Percentiles rank a stretch among this genome's conserved stretches.
Evolutionary conservation across 2,329 filamentous ascomycete genomes (phyloP).

Genomic region (Fusarium armeniacum): DNA sequence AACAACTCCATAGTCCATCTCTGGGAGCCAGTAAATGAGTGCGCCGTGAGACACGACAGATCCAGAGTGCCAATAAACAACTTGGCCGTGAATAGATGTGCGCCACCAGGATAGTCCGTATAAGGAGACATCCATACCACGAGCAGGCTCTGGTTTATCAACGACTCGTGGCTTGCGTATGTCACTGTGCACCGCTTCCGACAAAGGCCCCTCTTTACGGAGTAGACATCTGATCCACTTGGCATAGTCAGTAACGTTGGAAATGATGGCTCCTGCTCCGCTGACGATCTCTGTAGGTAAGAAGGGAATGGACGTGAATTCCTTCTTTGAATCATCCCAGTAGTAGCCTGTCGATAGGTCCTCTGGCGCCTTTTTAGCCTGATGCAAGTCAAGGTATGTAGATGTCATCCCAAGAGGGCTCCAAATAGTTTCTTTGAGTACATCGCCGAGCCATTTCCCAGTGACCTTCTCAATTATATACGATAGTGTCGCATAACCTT

Average conservation of each 20-base stretch:
- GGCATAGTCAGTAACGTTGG: constrained; percentile 64
- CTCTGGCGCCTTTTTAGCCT: constrained; percentile 45
- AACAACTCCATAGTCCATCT: constrained; percentile 52
- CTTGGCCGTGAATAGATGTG: constrained; percentile 46
- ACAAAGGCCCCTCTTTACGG: constrained; percentile 46
- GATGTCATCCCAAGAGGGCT: constrained; percentile 62
- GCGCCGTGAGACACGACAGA: constrained; percentile 49
- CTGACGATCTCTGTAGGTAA: constrained; percentile 47
- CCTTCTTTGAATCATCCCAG: constrained; percentile 52
- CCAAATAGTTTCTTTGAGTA: constrained; percentile 60
- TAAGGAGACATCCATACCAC: constrained; percentile 39
- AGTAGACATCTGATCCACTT: constrained; percentile 67
- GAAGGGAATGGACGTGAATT: constrained; percentile 47
- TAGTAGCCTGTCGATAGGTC: constrained; percentile 60
- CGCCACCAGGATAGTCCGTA: constrained; percentile 54
- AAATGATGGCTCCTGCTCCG: constrained; percentile 60
- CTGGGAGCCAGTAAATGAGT: constrained; percentile 54
- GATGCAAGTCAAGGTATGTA: constrained; percentile 54
- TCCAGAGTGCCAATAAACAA: constrained; percentile 52
- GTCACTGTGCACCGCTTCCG: constrained; percentile 47
- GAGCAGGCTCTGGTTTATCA: constrained; percentile 33
- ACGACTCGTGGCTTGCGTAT: constrained; percentile 54
- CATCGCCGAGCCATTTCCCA: constrained; percentile 55
- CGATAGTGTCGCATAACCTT: constrained; percentile 62
- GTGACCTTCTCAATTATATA: constrained; percentile 63